Evolutionary conservation across 225 moss, liverwort and hornwort genomes (phyloP).

Genomic region (Bryoerythrophyllum caledonicum): DNA sequence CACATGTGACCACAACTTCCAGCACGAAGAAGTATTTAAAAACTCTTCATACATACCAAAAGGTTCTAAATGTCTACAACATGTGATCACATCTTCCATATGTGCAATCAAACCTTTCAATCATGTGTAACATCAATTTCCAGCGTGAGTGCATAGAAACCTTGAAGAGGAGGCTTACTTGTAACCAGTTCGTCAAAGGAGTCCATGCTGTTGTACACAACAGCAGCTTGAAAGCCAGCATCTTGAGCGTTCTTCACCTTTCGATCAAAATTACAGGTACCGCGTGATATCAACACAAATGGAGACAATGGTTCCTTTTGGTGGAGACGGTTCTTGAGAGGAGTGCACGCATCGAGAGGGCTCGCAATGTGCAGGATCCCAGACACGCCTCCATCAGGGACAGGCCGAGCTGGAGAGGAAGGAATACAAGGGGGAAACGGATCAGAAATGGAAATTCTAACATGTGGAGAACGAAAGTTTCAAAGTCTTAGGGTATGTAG

Average conservation of each 20-base stretch:
- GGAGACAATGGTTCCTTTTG: conserved; percentile 48
- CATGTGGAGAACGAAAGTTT: too few species aligned
- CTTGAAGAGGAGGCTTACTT: conserved; percentile 55
- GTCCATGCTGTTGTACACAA: conserved; percentile 89
- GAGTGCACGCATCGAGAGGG: conserved; percentile 71
- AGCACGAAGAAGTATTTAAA: too few species aligned
- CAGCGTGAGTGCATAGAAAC: not conserved
- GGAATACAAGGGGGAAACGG: not conserved
- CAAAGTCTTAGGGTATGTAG: not conserved
- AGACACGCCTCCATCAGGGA: conserved; percentile 73
- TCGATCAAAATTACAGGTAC: conserved; percentile 84
- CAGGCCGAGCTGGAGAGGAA: conserved; percentile 74
- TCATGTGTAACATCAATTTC: too few species aligned
- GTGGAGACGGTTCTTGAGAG: conserved; percentile 57
- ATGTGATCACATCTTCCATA: too few species aligned
- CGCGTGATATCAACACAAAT: conserved; percentile 78
- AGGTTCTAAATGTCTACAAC: too few species aligned
- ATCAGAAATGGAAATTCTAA: too few species aligned
- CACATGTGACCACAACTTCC: not conserved
- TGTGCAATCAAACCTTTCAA: too few species aligned
- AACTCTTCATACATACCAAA: too few species aligned
- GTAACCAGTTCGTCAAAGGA: conserved; percentile 76
- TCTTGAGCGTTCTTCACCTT: conserved; percentile 94
- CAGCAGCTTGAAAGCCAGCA: conserved; percentile 87
- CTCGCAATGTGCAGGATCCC: conserved; percentile 70